Evolutionary conservation across 164 flowering plant genomes (phyloP).

Genomic region (Tetracentron sinense): DNA sequence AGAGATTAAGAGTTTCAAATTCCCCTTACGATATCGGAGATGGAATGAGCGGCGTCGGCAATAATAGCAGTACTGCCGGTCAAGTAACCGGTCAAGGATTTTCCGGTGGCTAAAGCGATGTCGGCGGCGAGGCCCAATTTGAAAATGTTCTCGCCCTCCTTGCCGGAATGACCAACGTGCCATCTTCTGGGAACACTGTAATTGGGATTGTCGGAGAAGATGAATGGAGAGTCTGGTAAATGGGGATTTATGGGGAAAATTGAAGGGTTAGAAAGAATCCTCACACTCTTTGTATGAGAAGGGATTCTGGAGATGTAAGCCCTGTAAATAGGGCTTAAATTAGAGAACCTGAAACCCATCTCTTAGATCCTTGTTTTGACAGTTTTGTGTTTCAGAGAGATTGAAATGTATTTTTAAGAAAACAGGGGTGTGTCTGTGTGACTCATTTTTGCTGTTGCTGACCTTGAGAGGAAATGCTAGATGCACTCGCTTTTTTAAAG

Average conservation of each 20-base stretch:
- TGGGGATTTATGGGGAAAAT: constrained; percentile 5
- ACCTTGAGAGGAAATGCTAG: too few species aligned
- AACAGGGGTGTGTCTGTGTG: too few species aligned
- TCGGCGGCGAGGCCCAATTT: constrained; percentile 81
- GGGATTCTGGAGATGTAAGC: constrained; percentile 20
- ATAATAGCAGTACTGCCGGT: constrained; percentile 91
- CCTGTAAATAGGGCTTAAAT: constrained; percentile 24
- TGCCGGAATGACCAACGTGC: constrained; percentile 59
- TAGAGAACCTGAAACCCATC: constrained; percentile 30
- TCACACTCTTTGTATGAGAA: constrained; percentile 2
- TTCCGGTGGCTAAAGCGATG: constrained; percentile 60
- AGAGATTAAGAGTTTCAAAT: neutral
- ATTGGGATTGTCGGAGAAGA: constrained; percentile 21
- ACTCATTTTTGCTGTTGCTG: too few species aligned
- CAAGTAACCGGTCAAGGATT: constrained; percentile 74
- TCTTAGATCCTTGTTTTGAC: too few species aligned
- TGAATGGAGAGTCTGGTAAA: constrained; percentile 3
- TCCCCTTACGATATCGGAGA: constrained; percentile 76
- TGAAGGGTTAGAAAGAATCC: constrained; percentile 8
- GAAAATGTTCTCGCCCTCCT: constrained; percentile 62
- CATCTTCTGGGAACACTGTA: constrained; percentile 44
- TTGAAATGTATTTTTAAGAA: too few species aligned
- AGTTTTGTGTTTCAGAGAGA: too few species aligned
- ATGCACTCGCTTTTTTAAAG: too few species aligned
- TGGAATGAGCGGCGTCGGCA: constrained; percentile 94